A percentile compares a stretch with the other conserved stretches of the same genome.
Evolutionary conservation across 2,329 filamentous ascomycete genomes (phyloP).

Genomic region (Diaporthe sp.): DNA sequence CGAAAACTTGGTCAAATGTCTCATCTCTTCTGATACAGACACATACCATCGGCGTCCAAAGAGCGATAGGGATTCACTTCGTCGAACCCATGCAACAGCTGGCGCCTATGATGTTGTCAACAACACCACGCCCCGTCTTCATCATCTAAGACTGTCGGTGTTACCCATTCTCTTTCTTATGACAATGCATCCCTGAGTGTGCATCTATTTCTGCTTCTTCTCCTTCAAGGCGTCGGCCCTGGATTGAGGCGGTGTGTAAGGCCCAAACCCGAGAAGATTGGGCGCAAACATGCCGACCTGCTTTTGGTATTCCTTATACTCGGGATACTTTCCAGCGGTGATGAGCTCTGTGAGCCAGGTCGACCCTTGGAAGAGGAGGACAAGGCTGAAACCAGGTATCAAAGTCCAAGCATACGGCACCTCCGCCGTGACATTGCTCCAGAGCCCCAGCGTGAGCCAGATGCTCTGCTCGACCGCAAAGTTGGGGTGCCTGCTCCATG

Average conservation of each 20-base stretch:
- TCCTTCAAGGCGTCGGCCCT: constrained; percentile 62
- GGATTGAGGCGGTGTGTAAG: constrained; percentile 53
- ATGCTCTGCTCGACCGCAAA: constrained; percentile 92
- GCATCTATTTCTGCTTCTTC: constrained; percentile 54
- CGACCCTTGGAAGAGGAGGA: constrained; percentile 88
- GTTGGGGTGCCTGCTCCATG: constrained; percentile 91
- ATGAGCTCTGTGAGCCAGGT: constrained; percentile 89
- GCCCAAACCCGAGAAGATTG: constrained; percentile 48
- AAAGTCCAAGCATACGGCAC: constrained; percentile 83
- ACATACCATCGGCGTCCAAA: not conserved
- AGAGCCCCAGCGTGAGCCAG: constrained; percentile 90
- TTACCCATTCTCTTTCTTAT: no score
- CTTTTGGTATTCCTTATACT: constrained; percentile 86
- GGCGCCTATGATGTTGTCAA: not conserved
- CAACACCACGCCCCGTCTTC: not conserved
- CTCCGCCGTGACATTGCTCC: constrained; percentile 81
- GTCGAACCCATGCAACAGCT: not conserved
- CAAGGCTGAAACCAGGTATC: constrained; percentile 73
- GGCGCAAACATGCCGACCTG: constrained; percentile 88
- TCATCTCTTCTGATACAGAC: not conserved
- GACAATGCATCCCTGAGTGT: constrained; percentile 28
- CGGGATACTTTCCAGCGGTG: constrained; percentile 83
- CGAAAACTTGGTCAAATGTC: not conserved
- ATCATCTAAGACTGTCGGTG: not conserved
- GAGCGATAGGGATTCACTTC: not conserved